Evolutionary conservation across 2,329 filamentous ascomycete species (phyloP).

Genomic region (Botrytis hyacinthi): DNA sequence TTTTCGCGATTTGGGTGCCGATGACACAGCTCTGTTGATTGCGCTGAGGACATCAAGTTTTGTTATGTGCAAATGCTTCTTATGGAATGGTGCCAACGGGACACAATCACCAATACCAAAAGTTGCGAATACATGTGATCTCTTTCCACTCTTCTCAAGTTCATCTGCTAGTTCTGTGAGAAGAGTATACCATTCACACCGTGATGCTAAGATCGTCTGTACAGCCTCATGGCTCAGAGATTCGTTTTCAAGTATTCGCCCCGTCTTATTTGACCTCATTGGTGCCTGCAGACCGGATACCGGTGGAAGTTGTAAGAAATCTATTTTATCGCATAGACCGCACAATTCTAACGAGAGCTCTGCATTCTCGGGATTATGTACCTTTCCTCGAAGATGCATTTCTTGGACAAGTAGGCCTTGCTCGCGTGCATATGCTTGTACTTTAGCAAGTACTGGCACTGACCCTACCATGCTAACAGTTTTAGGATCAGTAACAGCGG

Average conservation of each 20-base stretch:
- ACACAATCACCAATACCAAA: constrained; percentile 16
- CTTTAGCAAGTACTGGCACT: neutral
- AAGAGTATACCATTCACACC: constrained; percentile 23
- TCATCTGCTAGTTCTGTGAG: constrained; percentile 18
- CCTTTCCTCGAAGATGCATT: constrained; percentile 23
- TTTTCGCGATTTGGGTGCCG: neutral
- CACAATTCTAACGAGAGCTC: constrained; percentile 16
- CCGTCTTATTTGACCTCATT: constrained; percentile 14
- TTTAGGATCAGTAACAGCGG: constrained; percentile 20
- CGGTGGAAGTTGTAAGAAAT: neutral
- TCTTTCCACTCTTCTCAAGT: neutral
- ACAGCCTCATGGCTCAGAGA: constrained; percentile 10
- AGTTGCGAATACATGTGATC: neutral
- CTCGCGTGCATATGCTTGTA: constrained; percentile 14
- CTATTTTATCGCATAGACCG: neutral
- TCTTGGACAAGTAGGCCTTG: constrained; percentile 18
- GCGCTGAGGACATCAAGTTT: neutral
- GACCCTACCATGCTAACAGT: constrained; percentile 22
- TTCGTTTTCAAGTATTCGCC: neutral
- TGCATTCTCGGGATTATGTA: constrained; percentile 23
- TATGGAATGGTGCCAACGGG: constrained; percentile 2
- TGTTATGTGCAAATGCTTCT: neutral
- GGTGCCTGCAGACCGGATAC: neutral
- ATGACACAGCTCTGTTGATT: neutral
- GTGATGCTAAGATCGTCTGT: constrained; percentile 16